Base-by-base conservation (phyloP, 2,329 filamentous ascomycete genomes). In the Fusarium sulawesiense region DNA sequence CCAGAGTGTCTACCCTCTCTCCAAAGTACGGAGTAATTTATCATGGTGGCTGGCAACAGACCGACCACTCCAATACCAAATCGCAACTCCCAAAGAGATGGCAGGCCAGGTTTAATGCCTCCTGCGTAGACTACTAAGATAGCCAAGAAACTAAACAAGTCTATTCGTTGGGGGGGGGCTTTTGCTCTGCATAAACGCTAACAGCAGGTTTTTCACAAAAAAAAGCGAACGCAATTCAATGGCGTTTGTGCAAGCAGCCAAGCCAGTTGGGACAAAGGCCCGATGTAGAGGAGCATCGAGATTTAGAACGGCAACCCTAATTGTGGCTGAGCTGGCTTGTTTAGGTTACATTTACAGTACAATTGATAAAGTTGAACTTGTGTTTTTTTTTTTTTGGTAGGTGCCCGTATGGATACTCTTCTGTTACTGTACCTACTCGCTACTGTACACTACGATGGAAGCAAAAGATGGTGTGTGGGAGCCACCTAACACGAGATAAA, bases 401-500 rank as follows among this genome's bases (percentile, higher is more conserved):
- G 47, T 49, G 18, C 18, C 18, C 34, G 12, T 40, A 30, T 30
- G 12, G 29, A 30, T 30, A 27, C 48, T 51, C 18, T 34, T n/a
- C 30, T 20, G 34, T n/a, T 37, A 37, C 40, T 18, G 49, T 64
- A 54, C 20, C 20, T 20, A 20, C 20, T 20, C 20, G 20, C 20
- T 20, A 20, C 44, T 21, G 48, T 64, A 54, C 44, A 29, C 14
- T 30, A 45, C 59, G 11, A 21, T 37, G 34, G 56, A 56, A 34
- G 27, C 32, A 45, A 40, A 68, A 71, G 74, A 71, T 71, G 76
- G 76, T 78, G 76, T 75, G 75, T 66, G 60, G 70, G 73, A 69
- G 71, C 75, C 75, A 77, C 76, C 68, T 68, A 76, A 78, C 75
- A 78, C 76, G 76, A 77, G 74, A 73, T 64, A 68, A 69, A 66